A percentile compares a stretch with the other conserved stretches of the same genome.
Conservation (phyloP, 2,329 filamentous ascomycete genomes). For the Diaporthe batatas region DNA sequence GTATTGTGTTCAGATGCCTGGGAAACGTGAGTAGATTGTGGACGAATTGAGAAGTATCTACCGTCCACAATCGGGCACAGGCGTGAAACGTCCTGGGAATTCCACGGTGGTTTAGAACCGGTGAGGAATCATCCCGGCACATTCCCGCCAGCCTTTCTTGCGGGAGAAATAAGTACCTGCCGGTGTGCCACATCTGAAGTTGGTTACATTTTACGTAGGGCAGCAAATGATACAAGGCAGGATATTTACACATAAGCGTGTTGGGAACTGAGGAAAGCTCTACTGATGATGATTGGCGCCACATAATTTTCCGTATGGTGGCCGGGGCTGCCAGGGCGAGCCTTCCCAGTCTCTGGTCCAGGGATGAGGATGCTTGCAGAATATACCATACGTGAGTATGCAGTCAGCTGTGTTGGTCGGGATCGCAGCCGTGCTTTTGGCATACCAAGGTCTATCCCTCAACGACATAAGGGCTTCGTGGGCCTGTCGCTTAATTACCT, state of each 20-base stretch:
- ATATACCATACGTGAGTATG: neutral
- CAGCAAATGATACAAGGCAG: neutral
- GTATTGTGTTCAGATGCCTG: too few species aligned
- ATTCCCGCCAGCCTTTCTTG: neutral
- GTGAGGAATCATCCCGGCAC: neutral
- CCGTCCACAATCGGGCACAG: neutral
- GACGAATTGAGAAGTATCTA: neutral
- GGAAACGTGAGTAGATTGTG: neutral
- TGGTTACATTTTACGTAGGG: neutral
- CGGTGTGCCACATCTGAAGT: neutral
- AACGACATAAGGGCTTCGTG: neutral
- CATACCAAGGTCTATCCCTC: too few species aligned
- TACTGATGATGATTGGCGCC: neutral
- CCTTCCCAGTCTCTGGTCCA: neutral
- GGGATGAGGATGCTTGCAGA: neutral
- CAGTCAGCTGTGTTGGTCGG: neutral
- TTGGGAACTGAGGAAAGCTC: neutral
- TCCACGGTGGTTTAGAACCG: neutral
- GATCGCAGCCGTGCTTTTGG: neutral
- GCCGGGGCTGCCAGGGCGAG: neutral
- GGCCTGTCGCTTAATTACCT: neutral
- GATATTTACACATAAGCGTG: neutral
- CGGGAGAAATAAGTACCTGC: neutral
- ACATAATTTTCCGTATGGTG: neutral
- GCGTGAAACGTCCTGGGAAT: neutral